phyloP scores from a whole-genome alignment of 1,284 basidiomycete species.

The Athelia sp. region DNA sequence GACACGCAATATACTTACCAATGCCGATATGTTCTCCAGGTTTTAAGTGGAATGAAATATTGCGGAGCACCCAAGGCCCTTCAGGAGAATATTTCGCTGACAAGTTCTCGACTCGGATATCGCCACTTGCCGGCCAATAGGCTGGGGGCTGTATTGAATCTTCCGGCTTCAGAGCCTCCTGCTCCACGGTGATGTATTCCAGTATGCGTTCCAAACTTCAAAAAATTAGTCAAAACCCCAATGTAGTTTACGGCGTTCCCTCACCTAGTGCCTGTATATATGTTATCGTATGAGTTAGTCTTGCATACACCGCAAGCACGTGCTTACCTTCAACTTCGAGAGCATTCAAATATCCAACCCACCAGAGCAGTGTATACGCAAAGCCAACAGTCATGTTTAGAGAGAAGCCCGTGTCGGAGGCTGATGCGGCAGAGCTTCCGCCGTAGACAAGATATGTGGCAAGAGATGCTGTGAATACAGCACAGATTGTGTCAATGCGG shows the following conservation, averaged over 20 bases:
- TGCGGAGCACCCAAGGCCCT: conserved; percentile 38
- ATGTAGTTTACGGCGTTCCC: no score
- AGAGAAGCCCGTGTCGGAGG: conserved; percentile 10
- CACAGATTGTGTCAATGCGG: conserved; percentile 46
- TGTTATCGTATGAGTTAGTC: no score
- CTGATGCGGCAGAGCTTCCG: conserved; percentile 21
- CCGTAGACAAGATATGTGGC: conserved; percentile 51
- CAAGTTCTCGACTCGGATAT: conserved; percentile 39
- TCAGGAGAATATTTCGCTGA: conserved; percentile 34
- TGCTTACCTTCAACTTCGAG: conserved; percentile 53
- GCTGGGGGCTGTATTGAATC: conserved; percentile 43
- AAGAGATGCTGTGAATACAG: conserved; percentile 45
- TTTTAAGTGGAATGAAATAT: conserved; percentile 41
- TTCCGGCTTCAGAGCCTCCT: conserved; percentile 35
- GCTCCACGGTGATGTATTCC: conserved; percentile 45
- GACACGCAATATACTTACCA: conserved; percentile 21
- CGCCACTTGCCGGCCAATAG: conserved; percentile 53
- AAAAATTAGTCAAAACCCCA: background rate
- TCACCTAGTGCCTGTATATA: no score
- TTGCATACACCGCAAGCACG: background rate
- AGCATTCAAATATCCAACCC: conserved; percentile 48
- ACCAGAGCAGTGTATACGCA: conserved; percentile 48
- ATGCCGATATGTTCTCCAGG: conserved; percentile 49
- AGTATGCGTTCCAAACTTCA: conserved; percentile 48
- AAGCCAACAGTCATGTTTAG: conserved; percentile 40